Base-by-base conservation (phyloP, 805 yeast species). In the Dipodascus albidus region DNA sequence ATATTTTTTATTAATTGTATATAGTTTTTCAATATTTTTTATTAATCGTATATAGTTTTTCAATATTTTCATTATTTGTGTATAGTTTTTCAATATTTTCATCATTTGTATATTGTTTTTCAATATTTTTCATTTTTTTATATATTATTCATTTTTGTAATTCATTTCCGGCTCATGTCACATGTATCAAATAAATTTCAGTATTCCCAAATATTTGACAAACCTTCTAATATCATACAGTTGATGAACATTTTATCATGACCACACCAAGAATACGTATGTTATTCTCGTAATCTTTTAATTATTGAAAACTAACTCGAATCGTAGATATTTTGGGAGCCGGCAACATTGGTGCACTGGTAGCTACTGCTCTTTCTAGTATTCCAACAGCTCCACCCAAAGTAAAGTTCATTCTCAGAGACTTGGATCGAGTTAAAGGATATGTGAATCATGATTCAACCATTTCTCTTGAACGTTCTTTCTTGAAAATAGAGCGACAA, bases 321-420 rank as follows among this genome's bases (percentile, higher is more conserved):
- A 21, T 47, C 19, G 22, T 23, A 47, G 49, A 71, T 55, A 58
- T 78, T 14, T 64, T 78, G 1, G 83, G 83, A 3, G 78, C 79
- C 1, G 83, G 83, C 2, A 70, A 74, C 54, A 76, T 78, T 60
- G 83, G 82, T 38, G 64, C 74, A 22, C 63, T 80, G 15, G 59
- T 80, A 21, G 80, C 81, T 33, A 65, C 80, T 6, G 74, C 77
- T 1, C 61, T 67, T 22, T 63, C 73, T 2, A 69, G 72, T 9
- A 55, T 57, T 2, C 72, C 67, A 51, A 72, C 72, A 1, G 64
- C 63, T 22, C 74, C 77, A 0, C 49, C 49, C 4, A 60, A 68
- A 14, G 67, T 74, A 19, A 71, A 74, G 1, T 64, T 75, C 8
- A 69, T 81, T 11, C 61, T 77, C 53, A 62, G 73, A 47, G 72